Percentiles rank a stretch among this genome's conserved stretches.
Conservation (phyloP, 2,329 filamentous ascomycete species). For the Boeremia lycopersici region DNA sequence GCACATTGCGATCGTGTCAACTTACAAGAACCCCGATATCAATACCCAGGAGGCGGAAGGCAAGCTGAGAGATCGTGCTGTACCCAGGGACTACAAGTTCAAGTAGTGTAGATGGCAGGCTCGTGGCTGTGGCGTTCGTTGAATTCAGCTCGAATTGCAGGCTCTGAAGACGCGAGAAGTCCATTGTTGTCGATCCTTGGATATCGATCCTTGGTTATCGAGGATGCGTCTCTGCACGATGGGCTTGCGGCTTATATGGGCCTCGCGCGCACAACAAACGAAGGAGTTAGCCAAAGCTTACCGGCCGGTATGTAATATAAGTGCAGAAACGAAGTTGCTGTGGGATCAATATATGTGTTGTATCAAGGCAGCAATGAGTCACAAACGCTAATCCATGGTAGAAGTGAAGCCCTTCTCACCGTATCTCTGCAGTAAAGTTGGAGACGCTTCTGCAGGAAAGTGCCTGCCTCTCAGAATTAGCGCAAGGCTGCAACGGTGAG, state of each 20-base stretch:
- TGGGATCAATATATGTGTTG: background rate
- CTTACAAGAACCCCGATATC: conserved; percentile 10
- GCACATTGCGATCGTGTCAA: background rate
- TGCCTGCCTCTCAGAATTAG: conserved; percentile 1
- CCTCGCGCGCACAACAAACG: too few species aligned
- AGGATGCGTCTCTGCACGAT: too few species aligned
- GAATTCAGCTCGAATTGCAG: conserved; percentile 7
- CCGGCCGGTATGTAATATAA: background rate
- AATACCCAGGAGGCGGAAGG: conserved; percentile 5
- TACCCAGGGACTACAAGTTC: conserved; percentile 8
- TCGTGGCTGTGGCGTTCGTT: conserved; percentile 2
- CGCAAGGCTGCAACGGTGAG: conserved; percentile 5
- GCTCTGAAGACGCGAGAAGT: conserved; percentile 5
- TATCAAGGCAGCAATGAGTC: background rate
- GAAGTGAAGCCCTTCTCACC: conserved; percentile 1
- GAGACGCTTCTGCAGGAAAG: background rate
- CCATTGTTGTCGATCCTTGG: background rate
- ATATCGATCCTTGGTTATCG: too few species aligned
- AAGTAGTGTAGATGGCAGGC: conserved; percentile 2
- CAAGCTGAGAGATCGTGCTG: conserved; percentile 6
- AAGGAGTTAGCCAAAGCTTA: too few species aligned
- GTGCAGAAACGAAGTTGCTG: background rate
- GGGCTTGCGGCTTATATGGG: too few species aligned
- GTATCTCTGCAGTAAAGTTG: background rate
- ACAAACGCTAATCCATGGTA: background rate